These are phyloP conservation scores for Grifola frondosa DNA, from an alignment of 1,284 basidiomycete species.

Conservation along the genomic window DNA sequence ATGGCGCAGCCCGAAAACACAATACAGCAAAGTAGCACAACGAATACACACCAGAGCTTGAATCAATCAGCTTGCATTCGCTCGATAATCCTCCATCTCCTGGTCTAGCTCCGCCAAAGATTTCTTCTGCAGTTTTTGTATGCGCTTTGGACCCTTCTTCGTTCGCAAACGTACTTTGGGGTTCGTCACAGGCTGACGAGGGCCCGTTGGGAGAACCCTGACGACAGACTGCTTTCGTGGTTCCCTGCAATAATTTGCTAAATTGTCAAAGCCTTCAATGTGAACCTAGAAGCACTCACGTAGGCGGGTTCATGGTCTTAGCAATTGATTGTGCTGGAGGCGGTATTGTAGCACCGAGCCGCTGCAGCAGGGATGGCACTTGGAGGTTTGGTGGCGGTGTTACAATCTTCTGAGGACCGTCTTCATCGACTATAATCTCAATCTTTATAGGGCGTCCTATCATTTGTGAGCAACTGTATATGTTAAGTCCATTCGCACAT, in stretches of 20 bases:
- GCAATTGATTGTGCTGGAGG: slow-evolving; percentile 3
- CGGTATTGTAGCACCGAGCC: slow-evolving; percentile 25
- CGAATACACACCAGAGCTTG: too few relatives aligned
- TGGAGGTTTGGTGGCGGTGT: slow-evolving; percentile 15
- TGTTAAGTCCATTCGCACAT: not conserved
- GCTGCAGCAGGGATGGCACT: slow-evolving; percentile 38
- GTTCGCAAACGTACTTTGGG: slow-evolving; percentile 36
- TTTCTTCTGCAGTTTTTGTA: slow-evolving; percentile 49
- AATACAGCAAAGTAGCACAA: too few relatives aligned
- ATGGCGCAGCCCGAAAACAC: too few relatives aligned
- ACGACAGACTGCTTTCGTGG: too few relatives aligned
- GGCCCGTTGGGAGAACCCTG: not conserved
- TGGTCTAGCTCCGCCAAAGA: slow-evolving; percentile 56
- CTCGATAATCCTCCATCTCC: slow-evolving; percentile 73
- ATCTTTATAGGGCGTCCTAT: slow-evolving; percentile 68
- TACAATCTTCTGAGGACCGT: slow-evolving; percentile 21
- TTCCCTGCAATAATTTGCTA: too few relatives aligned
- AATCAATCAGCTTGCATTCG: too few relatives aligned
- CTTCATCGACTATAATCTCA: slow-evolving; percentile 56
- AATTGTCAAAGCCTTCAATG: too few relatives aligned
- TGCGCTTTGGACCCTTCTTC: slow-evolving; percentile 66
- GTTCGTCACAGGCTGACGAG: slow-evolving; percentile 3
- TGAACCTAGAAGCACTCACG: too few relatives aligned
- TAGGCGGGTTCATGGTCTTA: too few relatives aligned
- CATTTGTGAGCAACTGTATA: not conserved